These are phyloP conservation scores for Anacardium occidentale DNA, from an alignment of 345 rosid genomes.

Conservation along the genomic window DNA sequence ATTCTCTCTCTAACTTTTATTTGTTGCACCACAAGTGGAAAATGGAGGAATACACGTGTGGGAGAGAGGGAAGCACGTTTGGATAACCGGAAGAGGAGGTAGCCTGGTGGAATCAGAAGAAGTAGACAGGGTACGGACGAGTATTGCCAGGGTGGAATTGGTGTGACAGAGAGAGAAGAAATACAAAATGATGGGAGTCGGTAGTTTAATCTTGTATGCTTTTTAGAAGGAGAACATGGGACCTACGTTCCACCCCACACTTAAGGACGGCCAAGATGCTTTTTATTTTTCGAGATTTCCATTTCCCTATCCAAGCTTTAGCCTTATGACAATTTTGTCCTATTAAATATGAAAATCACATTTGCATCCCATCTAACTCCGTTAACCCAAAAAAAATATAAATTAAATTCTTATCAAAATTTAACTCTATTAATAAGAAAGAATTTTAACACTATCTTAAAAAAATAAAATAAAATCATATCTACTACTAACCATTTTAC, in stretches of 20 bases:
- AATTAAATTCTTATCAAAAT: too few species aligned
- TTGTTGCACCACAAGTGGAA: constrained; percentile 67
- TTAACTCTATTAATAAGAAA: too few species aligned
- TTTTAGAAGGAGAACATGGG: constrained; percentile 25
- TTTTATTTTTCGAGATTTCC: neutral
- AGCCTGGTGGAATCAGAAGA: constrained; percentile 31
- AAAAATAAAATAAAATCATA: too few species aligned
- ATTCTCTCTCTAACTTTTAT: constrained; percentile 51
- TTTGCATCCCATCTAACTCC: too few species aligned
- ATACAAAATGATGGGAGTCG: constrained; percentile 46
- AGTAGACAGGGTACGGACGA: constrained; percentile 38
- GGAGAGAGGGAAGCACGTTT: constrained; percentile 38
- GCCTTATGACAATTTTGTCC: too few species aligned
- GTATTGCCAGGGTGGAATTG: constrained; percentile 47
- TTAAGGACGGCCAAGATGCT: constrained; percentile 30
- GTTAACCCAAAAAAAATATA: too few species aligned
- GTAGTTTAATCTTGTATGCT: constrained; percentile 39
- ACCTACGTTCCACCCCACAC: constrained; percentile 10
- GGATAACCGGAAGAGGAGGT: constrained; percentile 48
- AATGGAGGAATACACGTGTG: constrained; percentile 24
- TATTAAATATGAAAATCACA: too few species aligned
- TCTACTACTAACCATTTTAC: too few species aligned
- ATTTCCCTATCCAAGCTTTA: neutral
- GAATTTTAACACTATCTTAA: too few species aligned
- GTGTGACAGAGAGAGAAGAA: constrained; percentile 3